Percentiles rank a stretch among this genome's conserved stretches.
Conservation (phyloP, 768 basidiomycete genomes). For the Clavulina sp. region DNA sequence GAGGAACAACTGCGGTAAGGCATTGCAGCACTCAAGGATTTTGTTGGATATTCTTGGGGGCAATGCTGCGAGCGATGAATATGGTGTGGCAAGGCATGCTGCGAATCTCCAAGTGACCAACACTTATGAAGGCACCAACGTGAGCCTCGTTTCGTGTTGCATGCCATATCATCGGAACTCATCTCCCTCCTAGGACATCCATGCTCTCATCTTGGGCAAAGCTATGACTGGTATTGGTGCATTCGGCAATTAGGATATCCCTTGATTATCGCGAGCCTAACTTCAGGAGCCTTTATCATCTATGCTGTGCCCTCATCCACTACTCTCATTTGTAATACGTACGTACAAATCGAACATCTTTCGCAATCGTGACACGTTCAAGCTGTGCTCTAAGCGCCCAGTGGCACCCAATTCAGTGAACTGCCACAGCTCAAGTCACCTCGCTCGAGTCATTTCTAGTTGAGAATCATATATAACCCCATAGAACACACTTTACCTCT, state of each 20-base stretch:
- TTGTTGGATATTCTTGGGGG: slow-evolving; percentile 87
- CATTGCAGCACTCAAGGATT: slow-evolving; percentile 60
- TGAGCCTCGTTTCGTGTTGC: slow-evolving; percentile 18
- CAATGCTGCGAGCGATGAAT: slow-evolving; percentile 90
- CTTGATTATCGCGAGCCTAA: no score
- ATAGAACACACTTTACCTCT: neutral
- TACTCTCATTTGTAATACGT: neutral
- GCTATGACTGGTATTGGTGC: slow-evolving; percentile 82
- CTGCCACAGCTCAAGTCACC: no score
- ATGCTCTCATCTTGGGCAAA: slow-evolving; percentile 83
- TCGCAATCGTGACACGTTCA: no score
- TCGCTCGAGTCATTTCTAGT: no score
- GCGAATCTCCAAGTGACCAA: slow-evolving; percentile 92
- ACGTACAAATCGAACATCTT: no score
- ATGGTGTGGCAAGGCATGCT: slow-evolving; percentile 87
- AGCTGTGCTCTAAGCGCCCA: no score
- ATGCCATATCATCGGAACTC: slow-evolving; percentile 9
- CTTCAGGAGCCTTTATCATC: no score
- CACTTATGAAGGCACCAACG: slow-evolving; percentile 82
- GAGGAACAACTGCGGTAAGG: slow-evolving; percentile 91
- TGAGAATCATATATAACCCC: neutral
- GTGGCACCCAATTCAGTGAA: no score
- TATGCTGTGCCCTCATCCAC: neutral
- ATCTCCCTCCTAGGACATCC: slow-evolving; percentile 70
- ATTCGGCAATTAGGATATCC: slow-evolving; percentile 38